Evolutionary conservation across 257 asterid genomes (phyloP).

Genomic region (Solanum pimpinellifolium): DNA sequence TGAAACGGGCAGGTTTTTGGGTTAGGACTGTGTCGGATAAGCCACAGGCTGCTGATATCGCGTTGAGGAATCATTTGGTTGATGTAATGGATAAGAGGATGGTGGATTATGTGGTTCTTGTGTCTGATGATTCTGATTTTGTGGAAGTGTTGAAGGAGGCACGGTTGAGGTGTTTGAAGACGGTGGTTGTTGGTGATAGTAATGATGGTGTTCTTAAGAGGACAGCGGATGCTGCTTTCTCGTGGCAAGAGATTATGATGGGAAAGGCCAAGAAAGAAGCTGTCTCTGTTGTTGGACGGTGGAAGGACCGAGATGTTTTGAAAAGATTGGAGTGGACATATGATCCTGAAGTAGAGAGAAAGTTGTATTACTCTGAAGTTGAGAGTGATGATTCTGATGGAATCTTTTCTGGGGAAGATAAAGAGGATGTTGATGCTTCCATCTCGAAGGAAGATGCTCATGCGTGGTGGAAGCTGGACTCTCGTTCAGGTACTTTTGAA

Average conservation of each 20-base stretch:
- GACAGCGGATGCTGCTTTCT: constrained; percentile 69
- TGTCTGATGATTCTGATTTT: constrained; percentile 80
- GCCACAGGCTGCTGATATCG: constrained; percentile 75
- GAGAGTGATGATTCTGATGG: constrained; percentile 37
- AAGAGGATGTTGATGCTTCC: background rate
- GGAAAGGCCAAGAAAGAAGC: constrained; percentile 85
- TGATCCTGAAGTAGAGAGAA: constrained; percentile 46
- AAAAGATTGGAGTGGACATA: constrained; percentile 68
- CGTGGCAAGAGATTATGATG: constrained; percentile 75
- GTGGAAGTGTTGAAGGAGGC: constrained; percentile 67
- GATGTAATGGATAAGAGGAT: constrained; percentile 62
- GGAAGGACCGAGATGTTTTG: constrained; percentile 72
- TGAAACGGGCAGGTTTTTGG: constrained; percentile 82
- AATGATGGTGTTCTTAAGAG: constrained; percentile 53
- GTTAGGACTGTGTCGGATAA: constrained; percentile 55
- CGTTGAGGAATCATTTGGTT: constrained; percentile 55
- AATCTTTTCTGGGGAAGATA: constrained; percentile 19
- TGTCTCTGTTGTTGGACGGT: constrained; percentile 55
- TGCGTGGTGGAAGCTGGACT: constrained; percentile 66
- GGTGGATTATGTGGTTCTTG: constrained; percentile 66
- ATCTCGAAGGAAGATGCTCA: constrained; percentile 15
- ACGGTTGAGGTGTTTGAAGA: constrained; percentile 67
- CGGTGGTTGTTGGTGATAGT: constrained; percentile 76
- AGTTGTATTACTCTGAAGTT: constrained; percentile 14
- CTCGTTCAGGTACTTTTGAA: background rate